Base-by-base conservation (phyloP, 2,329 filamentous ascomycete species). In the Cytospora leucostoma region DNA sequence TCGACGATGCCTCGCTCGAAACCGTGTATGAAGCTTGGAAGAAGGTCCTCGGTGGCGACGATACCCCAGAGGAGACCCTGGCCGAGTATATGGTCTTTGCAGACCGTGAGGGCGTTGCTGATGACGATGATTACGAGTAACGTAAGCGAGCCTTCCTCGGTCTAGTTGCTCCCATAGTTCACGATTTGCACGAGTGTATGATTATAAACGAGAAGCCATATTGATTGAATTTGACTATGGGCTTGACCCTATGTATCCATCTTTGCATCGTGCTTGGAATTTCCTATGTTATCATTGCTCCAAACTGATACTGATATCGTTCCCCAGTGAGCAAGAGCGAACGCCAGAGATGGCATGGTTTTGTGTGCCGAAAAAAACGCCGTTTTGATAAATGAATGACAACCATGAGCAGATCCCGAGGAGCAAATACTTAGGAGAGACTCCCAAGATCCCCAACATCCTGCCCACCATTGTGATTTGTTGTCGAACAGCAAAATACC, bases 11-110 rank as follows among this genome's bases (percentile, higher is more conserved):
- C 0, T 78, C 87, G 1, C 75, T 97, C 11, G 83, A 86, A 7
- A 75, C 84, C 33, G 90, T 97, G 2, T 84, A 84, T 65, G 75
- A 83, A 11, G 86, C 88, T 7, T 98, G 93, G 93, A 79, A 83
- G 65, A 77, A 79, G 56, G 80, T 93, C 4, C 78, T 84, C 68
- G 53, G 59, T 37, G 84, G 82, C 11, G 76, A 78, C 1, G 80
- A 27, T 27, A 27, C 82, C 5, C 77, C 74, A 1, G 78, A 78
- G 19, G 78, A 79, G 19, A 77, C 78, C 19, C 74, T 71, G 7
- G 58, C 66, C 33, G 75, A 83, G 52, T 97, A 95, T 70, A 88
- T 97, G 84, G 79, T 83, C 21, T 97, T 97, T 73, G 84, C 88
- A 56, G 90, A 95, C 65, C 83, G 92, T 32, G 88, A 93, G 71